Evolutionary conservation across 2,329 filamentous ascomycete genomes (phyloP).

Genomic region (Xylariaceae sp.): DNA sequence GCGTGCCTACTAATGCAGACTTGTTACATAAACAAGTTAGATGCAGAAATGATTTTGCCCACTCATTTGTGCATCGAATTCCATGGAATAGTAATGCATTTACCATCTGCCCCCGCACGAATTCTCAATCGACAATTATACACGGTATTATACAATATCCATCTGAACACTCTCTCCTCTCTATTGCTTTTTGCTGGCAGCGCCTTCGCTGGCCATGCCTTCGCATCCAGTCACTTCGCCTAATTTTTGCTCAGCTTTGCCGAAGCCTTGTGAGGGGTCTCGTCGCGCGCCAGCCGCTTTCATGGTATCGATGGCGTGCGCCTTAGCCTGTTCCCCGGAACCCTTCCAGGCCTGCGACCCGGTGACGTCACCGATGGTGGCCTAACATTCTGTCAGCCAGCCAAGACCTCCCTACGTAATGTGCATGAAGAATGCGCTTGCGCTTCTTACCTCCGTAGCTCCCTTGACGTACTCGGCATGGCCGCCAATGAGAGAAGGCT

Average conservation of each 20-base stretch:
- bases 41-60: no score
- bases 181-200: slow-evolving; percentile 50
- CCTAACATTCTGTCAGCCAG: no score
- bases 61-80: no score
- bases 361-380: slow-evolving; percentile 65
- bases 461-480: slow-evolving; percentile 75
- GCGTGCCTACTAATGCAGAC: no score
- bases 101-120: no score
- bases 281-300: slow-evolving; percentile 63
- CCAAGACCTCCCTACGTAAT: no score
- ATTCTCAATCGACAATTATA: no score
- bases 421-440: neutral
- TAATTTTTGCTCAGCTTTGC: slow-evolving; percentile 68
- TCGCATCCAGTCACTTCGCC: slow-evolving; percentile 70
- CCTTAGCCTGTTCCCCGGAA: slow-evolving; percentile 69
- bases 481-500: slow-evolving; percentile 64
- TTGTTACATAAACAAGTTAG: no score
- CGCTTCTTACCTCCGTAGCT: slow-evolving; percentile 62
- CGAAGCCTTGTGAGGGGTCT: slow-evolving; percentile 62
- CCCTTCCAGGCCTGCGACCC: slow-evolving; percentile 67
- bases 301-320: slow-evolving; percentile 66
- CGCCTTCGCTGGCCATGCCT: slow-evolving; percentile 71
- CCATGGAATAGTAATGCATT: no score
- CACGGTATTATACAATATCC: slow-evolving; percentile 4
- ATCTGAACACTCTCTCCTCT: neutral